Base-by-base conservation (phyloP, 2,329 filamentous ascomycete species). In the Whalleya microplaca region DNA sequence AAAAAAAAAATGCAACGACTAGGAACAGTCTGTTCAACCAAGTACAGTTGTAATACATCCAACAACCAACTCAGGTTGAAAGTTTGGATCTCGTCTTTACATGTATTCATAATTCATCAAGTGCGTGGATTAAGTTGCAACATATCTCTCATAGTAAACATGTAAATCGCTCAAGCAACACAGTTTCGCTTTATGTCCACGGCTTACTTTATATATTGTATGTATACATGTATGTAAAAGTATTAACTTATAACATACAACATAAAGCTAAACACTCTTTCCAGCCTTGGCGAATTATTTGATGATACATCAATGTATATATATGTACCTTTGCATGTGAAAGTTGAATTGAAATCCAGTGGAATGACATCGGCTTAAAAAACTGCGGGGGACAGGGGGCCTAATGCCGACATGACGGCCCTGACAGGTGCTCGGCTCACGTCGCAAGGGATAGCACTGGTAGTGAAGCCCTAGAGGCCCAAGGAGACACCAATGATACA, bases 401-500 rank as follows among this genome's bases (percentile, higher is more conserved):
- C 32, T 3, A 37, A 37, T 37, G 32, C 32, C 32, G 32, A 37
- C 14, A 37, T 14, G 14, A 16, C 10, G 32, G 32, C 23, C 23
- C 23, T 27, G 23, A 27, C 23, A 27, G 23, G 23, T 27, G 23
- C 23, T 37, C 32, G 32, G 32, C 32, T 37, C 32, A 16, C 7
- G 32, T 37, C 14, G 32, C 32, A 12, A 37, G 32, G 4, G 32
- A 12, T 14, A 16, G 9, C 9, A 12, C 32, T 12, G 14, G 3
- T 16, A 37, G 14, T 12, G 10, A 37, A 37, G 32, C 32, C 27
- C 32, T 27, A 4, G 23, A 37, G 14, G 14, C 32, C 3, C 3
- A 16, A 16, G 32, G 10, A 37, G 10, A 12, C 4, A 37, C 7
- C 48, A 56, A 55, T 69, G 64, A 68, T 68, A 64, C 64, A 69